Evolutionary conservation across 805 yeast genomes (phyloP), one percentile per base, ranked within the genome.

Genomic region (Yarrowia sp.): DNA sequence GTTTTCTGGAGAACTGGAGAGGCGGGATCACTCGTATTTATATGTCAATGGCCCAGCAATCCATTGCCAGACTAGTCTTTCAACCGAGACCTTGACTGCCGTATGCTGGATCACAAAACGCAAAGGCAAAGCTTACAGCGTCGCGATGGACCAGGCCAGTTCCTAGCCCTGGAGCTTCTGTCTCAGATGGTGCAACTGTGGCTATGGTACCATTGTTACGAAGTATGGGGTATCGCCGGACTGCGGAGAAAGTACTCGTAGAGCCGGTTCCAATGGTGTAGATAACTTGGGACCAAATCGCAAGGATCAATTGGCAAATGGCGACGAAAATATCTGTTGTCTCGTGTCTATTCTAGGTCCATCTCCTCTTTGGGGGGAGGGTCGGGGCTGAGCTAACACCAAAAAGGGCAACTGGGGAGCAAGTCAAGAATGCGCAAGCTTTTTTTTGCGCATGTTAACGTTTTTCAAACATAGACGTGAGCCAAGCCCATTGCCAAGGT

Each of bases 151-250:
- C 31, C 36, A 32, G 18, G 25, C n/a, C 38, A 3, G 25, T 29
- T 32, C 55, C 55, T 31, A 31, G 38, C 55, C 55, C 55, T 47
- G 55, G n/a, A 47, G 55, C n/a, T 47, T 47, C 16, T 47, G 55
- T 32, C 51, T 44, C 51, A 44, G 25, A 12, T 27, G 24, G 35
- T 29, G 51, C 35, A 24, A 9, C 13, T 29, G 24, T 18, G 24
- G 51, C 6, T 27, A 44, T 44, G 51, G 51, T 35, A 44, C 35
- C 35, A 29, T 18, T 18, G 35, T 25, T 16, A 1, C 14, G 21
- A 21, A n/a, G 47, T 24, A 25, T 42, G 44, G 19, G 44, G 29
- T 14, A 8, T 13, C 12, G 3, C 3, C 1, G 42, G 44, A 6
- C 14, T 39, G 19, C 5, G 14, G 4, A 14, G 44, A n/a, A 25